Base-by-base conservation (phyloP, 1,284 basidiomycete genomes). In the Coriolopsis trogii region DNA sequence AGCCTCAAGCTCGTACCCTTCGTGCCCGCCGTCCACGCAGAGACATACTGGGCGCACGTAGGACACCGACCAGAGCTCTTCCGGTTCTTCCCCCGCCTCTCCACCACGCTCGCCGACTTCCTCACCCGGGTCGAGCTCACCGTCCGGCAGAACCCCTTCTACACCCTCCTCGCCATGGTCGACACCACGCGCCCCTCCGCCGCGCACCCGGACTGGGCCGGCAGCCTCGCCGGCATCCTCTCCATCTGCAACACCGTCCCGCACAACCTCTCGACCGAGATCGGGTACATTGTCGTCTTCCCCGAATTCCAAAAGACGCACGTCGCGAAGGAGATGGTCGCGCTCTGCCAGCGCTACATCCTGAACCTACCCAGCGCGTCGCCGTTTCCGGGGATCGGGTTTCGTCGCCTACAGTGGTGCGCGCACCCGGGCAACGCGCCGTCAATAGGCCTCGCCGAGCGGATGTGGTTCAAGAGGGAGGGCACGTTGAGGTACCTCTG, bases 241-340 rank as follows among this genome's bases (percentile, higher is more conserved):
- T 64, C 56, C 16, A 53, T 69, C 41, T 44, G 60, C 33, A 61
- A 59, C 49, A 59, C 62, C 9, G 47, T 70, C 4, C 52, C 71
- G 7, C 40, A 23, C 3, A 62, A 78, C 52, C 71, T 82, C n/a
- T 54, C 55, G 40, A 76, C 75, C 4, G 82, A 87, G 59, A 75
- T 86, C 47, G 81, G 76, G 1, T 77, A 67, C 43, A 67, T 81
- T 15, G 63, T 83, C 46, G 74, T 79, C 36, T 71, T 85, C 12
- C 83, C 83, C 2, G 65, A 63, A 3, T 88, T 84, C 64, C 87
- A 88, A 53, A 74, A 81, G 31, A 87, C 84, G 3, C 82, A 88
- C 59, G 79, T 91, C 45, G 74, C 78, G 7, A 76, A 82, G 15
- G 82, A 86, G 63, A 80, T 85, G 34, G 72, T 82, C 29, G 82